phyloP scores from a whole-genome alignment of 306 rosid species.

The Sophora flavescens region DNA sequence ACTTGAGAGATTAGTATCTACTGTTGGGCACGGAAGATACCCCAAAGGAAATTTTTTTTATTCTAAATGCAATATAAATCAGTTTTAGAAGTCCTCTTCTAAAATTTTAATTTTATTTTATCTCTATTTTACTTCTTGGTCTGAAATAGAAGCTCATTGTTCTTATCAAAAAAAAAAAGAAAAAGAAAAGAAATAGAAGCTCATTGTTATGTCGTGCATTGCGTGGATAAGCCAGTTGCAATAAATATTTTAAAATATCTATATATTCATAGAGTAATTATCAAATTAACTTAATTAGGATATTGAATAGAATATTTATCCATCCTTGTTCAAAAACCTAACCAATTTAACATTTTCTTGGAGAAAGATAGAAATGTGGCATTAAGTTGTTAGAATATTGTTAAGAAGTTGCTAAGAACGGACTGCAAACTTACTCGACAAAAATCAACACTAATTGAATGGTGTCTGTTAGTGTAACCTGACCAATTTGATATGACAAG shows the following conservation, averaged over 20 bases:
- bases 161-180: too few species aligned
- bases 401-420: constrained; percentile 47
- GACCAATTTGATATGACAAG: constrained; percentile 21
- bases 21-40: too few species aligned
- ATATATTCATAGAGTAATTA: not conserved
- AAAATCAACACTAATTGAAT: constrained; percentile 29
- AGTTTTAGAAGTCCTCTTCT: too few species aligned
- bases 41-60: too few species aligned
- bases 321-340: constrained; percentile 41
- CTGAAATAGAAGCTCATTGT: not conserved
- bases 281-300: not conserved
- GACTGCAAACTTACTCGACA: constrained; percentile 29
- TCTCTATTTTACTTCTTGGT: not conserved
- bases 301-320: constrained; percentile 30
- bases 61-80: too few species aligned
- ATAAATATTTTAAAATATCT: constrained; percentile 10
- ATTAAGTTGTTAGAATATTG: constrained; percentile 17
- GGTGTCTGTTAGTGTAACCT: constrained; percentile 32
- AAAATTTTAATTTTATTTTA: not conserved
- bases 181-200: not conserved
- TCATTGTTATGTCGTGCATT: not conserved
- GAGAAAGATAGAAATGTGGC: constrained; percentile 36
- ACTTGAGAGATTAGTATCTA: too few species aligned
- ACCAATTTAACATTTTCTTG: constrained; percentile 31
- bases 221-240: not conserved